Evolutionary conservation across 1,139 yeast species (phyloP), one percentile per base, ranked within the genome.

Genomic region (Lipomyces yarrowii): DNA sequence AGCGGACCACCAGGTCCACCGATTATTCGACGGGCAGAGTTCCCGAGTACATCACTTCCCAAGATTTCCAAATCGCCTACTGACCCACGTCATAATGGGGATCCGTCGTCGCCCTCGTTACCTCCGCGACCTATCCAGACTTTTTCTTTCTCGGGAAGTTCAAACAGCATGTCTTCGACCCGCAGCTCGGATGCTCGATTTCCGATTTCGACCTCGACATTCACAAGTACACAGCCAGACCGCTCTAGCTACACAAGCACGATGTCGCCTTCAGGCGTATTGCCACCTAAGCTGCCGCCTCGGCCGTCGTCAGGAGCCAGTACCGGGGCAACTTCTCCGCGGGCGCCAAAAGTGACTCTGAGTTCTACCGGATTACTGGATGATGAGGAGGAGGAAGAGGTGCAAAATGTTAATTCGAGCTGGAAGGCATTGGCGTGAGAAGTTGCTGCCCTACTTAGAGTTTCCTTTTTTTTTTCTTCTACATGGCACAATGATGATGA

Each of bases 401-500:
- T 51, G 8, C 23, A 33, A 23, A 21, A 13, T 6, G 48, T 58
- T 11, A 58, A 58, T n/a, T 58, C 61, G 13, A 46, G 55, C n/a
- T 58, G 61, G 61, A 58, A 58, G 33, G 55, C 55, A 10, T 52
- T 52, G 55, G 33, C 55, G 15, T 52, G 55, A 52, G 10, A 15
- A 11, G n/a, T 42, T 42, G 18, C 3, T 42, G 18, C 3, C 37
- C 2, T 11, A 11, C 15, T 15, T n/a, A 2, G 48, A 42, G 48
- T 18, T 15, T 3, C 6, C 4, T 2, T 39, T 3, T 35, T 35
- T 3, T n/a, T 13, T 2, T 39, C 8, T 35, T 35, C 15, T 11
- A 35, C 13, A 35, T 35, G 39, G 11, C 13, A 7, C 11, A 35
- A 35, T 35, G 39, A 35, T 26, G 15, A 11, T 10, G 11, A 35